A percentile compares a stretch with the other conserved stretches of the same genome.
These are phyloP conservation scores for Medicago lupulina DNA, from an alignment of 306 rosid species.

Conservation along the genomic window DNA sequence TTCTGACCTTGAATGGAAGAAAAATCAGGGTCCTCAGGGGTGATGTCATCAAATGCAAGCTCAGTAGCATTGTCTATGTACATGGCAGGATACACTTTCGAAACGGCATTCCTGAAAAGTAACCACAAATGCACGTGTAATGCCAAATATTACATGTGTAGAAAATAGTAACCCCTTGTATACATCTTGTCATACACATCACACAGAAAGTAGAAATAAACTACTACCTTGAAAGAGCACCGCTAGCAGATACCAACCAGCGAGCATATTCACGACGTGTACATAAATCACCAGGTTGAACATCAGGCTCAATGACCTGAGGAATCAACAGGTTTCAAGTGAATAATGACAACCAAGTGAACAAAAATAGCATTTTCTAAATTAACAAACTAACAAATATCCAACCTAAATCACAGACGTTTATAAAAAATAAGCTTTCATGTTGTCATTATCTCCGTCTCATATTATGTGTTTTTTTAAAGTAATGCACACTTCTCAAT, in stretches of 20 bases:
- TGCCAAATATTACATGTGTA: conserved; percentile 27
- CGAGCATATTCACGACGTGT: conserved; percentile 98
- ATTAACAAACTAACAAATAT: too few relatives aligned
- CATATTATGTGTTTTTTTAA: background rate
- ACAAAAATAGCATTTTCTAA: too few relatives aligned
- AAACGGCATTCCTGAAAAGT: conserved; percentile 69
- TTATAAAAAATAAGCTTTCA: too few relatives aligned
- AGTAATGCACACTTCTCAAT: background rate
- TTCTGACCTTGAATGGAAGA: conserved; percentile 87
- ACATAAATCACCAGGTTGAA: conserved; percentile 87
- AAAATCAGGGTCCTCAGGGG: conserved; percentile 91
- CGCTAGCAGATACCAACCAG: conserved; percentile 94
- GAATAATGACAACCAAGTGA: conserved; percentile 13
- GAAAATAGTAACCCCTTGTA: conserved; percentile 16
- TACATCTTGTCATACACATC: conserved; percentile 25
- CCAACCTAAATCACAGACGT: too few relatives aligned
- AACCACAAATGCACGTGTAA: conserved; percentile 35
- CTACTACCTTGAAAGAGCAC: conserved; percentile 86
- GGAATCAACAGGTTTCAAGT: conserved; percentile 34
- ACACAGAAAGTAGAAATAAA: conserved; percentile 32
- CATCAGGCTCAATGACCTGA: conserved; percentile 90
- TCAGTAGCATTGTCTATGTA: conserved; percentile 87
- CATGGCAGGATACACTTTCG: conserved; percentile 98
- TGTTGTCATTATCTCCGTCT: too few relatives aligned
- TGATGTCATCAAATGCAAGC: conserved; percentile 93